These are phyloP conservation scores for Medicago truncatula DNA, from an alignment of 306 rosid species.

Conservation along the genomic window MtrunA17r5.0-ANR NC_053045.1:29690501-29691000, in stretches of 20 bases:
- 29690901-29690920: background rate
- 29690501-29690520: background rate
- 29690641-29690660: background rate
- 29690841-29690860: background rate
- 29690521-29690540: background rate
- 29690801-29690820: slow-evolving; percentile 1
- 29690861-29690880: slow-evolving; percentile 9
- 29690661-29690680: background rate
- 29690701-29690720: background rate
- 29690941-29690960: background rate
- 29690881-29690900: slow-evolving; percentile 4
- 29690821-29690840: background rate
- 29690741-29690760: background rate
- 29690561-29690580: slow-evolving; percentile 36
- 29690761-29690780: background rate
- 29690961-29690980: background rate
- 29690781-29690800: background rate
- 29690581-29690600: slow-evolving; percentile 30
- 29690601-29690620: background rate
- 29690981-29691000: background rate
- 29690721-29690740: background rate
- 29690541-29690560: background rate
- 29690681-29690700: background rate
- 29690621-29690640: background rate
- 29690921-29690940: slow-evolving; percentile 11